Conservation (phyloP, 768 basidiomycete species). For the Russula compacta region DNA sequence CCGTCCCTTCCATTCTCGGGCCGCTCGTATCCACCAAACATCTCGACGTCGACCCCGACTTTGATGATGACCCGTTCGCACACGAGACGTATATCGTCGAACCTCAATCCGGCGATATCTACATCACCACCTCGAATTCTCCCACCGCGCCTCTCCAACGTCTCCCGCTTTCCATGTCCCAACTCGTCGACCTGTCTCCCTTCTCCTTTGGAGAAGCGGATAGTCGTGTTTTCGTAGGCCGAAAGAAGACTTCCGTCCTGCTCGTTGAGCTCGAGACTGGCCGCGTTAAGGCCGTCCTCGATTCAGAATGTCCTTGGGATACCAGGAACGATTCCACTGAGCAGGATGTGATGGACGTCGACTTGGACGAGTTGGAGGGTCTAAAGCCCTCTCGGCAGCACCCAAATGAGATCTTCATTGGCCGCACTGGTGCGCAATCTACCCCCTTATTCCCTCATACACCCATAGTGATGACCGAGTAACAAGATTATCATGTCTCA, state of each 20-base stretch:
- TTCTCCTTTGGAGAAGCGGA: slow-evolving; percentile 70
- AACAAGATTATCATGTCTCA: slow-evolving; percentile 77
- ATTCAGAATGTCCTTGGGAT: slow-evolving; percentile 73
- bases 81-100: slow-evolving; percentile 89
- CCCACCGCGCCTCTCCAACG: slow-evolving; percentile 67
- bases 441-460: slow-evolving; percentile 9
- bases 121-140: slow-evolving; percentile 52
- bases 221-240: slow-evolving; percentile 74
- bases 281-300: slow-evolving; percentile 62
- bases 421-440: slow-evolving; percentile 46
- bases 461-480: neutral
- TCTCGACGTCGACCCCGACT: slow-evolving; percentile 45
- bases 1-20: slow-evolving; percentile 44
- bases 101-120: slow-evolving; percentile 90
- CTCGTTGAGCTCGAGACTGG: slow-evolving; percentile 74
- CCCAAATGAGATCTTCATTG: slow-evolving; percentile 48
- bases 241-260: slow-evolving; percentile 79
- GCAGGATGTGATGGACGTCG: slow-evolving; percentile 34
- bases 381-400: slow-evolving; percentile 29
- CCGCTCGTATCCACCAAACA: slow-evolving; percentile 72
- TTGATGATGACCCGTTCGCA: slow-evolving; percentile 39
- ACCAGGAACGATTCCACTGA: slow-evolving; percentile 47
- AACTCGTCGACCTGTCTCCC: slow-evolving; percentile 82
- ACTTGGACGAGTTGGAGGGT: slow-evolving; percentile 54
- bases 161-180: slow-evolving; percentile 85